Evolutionary conservation across 2,329 filamentous ascomycete species (phyloP), one percentile per base, ranked within the genome.

Genomic region (Cercospora beticola): DNA sequence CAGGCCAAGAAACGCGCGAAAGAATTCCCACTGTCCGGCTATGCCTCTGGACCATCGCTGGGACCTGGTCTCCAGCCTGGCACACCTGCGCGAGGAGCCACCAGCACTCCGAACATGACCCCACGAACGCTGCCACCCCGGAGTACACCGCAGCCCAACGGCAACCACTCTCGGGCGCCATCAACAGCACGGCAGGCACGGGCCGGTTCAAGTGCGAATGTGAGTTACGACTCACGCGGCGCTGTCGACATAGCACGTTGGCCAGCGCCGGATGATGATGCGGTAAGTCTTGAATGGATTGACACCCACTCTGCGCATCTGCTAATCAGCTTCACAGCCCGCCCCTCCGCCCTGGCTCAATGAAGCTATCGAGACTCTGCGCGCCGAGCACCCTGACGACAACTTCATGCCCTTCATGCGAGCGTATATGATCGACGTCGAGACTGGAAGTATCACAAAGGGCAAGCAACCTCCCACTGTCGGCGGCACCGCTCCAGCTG

Each of bases 321-420:
- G 62, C 43, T 65, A 3, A 65, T 58, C 31, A 18, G 16, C 46
- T 54, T 58, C 33, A 59, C 76, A 97, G 93, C 92, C 93, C 68
- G 88, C 92, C 7, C 89, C 93, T 18, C 94, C 94, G n/a, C 84
- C 87, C 66, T 98, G 95, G 95, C 90, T 99, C 66, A 83, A 86
- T 67, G 82, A 86, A 43, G 90, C 92, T 64, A 87, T 98, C n/a
- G 83, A 87, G 68, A 85, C 88, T 26, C 87, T 98, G 66, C 88
- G 88, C 73, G 83, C 85, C 68, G 81, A 81, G 18, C 94, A 97
- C 76, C 90, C 92, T 3, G 87, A 90, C 74, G 93, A 97, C 79
- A 86, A 87, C 31, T 98, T 98, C 78, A 93, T 97, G 80, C 91
- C 89, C 64, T 87, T 90, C 23, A 99, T 99, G 95, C 92, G 93